Evolutionary conservation across 2,329 filamentous ascomycete genomes (phyloP).

Genomic region (Aplosporella prunicola): DNA sequence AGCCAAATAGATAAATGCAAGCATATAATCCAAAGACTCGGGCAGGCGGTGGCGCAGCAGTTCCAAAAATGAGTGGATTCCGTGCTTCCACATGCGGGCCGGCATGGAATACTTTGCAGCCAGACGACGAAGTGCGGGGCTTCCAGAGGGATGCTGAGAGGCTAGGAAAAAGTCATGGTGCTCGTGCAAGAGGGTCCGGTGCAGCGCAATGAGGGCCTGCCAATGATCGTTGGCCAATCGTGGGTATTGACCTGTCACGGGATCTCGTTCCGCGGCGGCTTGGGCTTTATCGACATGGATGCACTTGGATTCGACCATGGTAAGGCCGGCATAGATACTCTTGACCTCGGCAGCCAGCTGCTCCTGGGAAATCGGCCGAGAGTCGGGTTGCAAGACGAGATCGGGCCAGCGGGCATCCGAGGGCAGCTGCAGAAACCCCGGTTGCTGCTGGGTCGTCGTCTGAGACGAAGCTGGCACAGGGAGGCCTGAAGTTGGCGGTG

Average conservation of each 20-base stretch:
- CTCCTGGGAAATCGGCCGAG: slow-evolving; percentile 62
- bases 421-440: slow-evolving; percentile 25
- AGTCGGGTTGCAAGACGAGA: slow-evolving; percentile 50
- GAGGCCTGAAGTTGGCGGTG: background rate
- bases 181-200: slow-evolving; percentile 71
- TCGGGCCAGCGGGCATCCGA: slow-evolving; percentile 26
- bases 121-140: slow-evolving; percentile 54
- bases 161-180: slow-evolving; percentile 60
- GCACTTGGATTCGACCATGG: slow-evolving; percentile 80
- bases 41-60: slow-evolving; percentile 58
- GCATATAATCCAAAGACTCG: slow-evolving; percentile 74
- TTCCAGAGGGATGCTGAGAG: slow-evolving; percentile 74
- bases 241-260: slow-evolving; percentile 32
- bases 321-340: slow-evolving; percentile 70
- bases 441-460: slow-evolving; percentile 15
- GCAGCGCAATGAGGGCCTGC: slow-evolving; percentile 73
- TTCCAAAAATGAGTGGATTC: slow-evolving; percentile 78
- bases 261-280: slow-evolving; percentile 43
- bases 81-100: slow-evolving; percentile 86
- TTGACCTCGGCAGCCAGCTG: slow-evolving; percentile 75
- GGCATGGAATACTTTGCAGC: slow-evolving; percentile 85
- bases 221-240: slow-evolving; percentile 59
- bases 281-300: slow-evolving; percentile 69
- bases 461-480: slow-evolving; percentile 7
- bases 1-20: slow-evolving; percentile 78